Base-by-base conservation (phyloP, 2,329 filamentous ascomycete species). In the Scytalidium sp. region DNA sequence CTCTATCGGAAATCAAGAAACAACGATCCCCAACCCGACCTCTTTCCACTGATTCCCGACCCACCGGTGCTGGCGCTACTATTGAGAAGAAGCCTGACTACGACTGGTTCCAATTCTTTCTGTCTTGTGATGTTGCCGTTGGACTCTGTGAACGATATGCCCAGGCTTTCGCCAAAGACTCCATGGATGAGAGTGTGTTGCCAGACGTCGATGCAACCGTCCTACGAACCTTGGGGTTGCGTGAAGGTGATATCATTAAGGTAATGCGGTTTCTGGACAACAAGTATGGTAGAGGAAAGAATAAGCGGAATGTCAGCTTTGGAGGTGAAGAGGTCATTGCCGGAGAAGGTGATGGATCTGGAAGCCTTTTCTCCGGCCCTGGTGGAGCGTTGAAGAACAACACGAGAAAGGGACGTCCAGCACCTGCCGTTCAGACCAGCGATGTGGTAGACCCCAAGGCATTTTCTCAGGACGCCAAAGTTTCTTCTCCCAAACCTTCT, bases 71-170 rank as follows among this genome's bases (percentile, higher is more conserved):
- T 8, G 86, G 86, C 11, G 85, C 81, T n/a, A 79, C 79, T 2
- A 73, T 90, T 25, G 78, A 87, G 56, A 78, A 45, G 62, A 86
- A 85, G 67, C 77, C 87, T 1, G 86, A 94, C 43, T 96, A 97
- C 66, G 94, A 99, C 67, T 99, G 94, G 94, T 99, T 99, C 64
- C 91, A 97, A 65, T 97, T 99, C 73, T 99, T 99, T 76, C 74
- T 99, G 39, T 84, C 85, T 55, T 95, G 91, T 66, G 93, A 96
- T 43, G 90, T 97, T 60, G 87, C 91, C 41, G 89, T 93, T 44
- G 90, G 95, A 51, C 85, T 96, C 42, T 99, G 94, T 69, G 93
- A 97, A 70, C 83, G 94, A 48, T 99, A 99, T 64, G 86, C 92
- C 1, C 88, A 91, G 63, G 90, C 90, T 2, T 99, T 99, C 64